These are phyloP conservation scores for Fraxinus excelsior DNA, from an alignment of 257 asterid genomes.

Conservation along the genomic window DNA sequence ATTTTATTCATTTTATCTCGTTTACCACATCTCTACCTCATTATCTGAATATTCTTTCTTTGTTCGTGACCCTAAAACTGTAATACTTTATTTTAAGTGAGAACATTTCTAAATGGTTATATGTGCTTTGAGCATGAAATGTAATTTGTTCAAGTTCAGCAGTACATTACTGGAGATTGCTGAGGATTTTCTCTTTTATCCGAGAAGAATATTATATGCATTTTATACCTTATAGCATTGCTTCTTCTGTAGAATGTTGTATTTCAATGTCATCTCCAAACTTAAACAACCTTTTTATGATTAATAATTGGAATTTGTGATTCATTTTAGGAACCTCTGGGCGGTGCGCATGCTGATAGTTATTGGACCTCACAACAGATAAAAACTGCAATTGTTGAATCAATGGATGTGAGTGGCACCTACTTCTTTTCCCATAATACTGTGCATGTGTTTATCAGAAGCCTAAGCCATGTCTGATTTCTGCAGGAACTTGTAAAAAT, in stretches of 20 bases:
- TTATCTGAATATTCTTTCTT: neutral
- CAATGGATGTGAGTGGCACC: conserved; percentile 80
- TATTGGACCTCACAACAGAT: conserved; percentile 95
- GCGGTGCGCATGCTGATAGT: conserved; percentile 95
- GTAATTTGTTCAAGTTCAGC: neutral
- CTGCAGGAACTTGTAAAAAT: conserved; percentile 74
- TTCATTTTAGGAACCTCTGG: conserved; percentile 87
- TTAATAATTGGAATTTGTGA: neutral
- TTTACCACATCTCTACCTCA: conserved; percentile 6
- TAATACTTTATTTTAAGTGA: neutral
- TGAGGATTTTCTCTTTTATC: neutral
- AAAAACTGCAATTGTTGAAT: conserved; percentile 70
- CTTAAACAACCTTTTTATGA: neutral
- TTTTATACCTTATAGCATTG: neutral
- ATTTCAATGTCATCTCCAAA: neutral
- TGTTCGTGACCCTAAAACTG: neutral
- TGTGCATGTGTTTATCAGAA: conserved; percentile 9
- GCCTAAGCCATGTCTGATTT: conserved; percentile 27
- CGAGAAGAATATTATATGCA: neutral
- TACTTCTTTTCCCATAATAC: conserved; percentile 15
- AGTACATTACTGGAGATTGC: neutral
- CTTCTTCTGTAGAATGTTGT: neutral
- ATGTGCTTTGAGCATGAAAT: conserved; percentile 6
- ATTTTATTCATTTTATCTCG: conserved; percentile 4
- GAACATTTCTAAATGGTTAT: neutral